Base-by-base conservation (phyloP, 805 yeast species). In the Yamadazyma kitorensis region DNA sequence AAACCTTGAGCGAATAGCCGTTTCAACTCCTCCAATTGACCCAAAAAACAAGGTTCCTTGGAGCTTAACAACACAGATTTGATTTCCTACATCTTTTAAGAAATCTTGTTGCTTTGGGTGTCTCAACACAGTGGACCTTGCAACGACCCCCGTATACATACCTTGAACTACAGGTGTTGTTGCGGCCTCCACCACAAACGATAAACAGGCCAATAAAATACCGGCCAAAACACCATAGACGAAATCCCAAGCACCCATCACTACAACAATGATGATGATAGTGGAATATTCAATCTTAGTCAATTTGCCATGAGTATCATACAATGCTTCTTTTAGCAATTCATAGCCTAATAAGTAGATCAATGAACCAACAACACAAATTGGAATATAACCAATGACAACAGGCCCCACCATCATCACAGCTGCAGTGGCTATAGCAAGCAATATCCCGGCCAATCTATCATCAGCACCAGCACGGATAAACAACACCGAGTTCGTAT, bases 241-340 rank as follows among this genome's bases (percentile, higher is more conserved):
- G 56, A 93, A 93, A 61, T 93, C 98, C 74, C 86, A 82, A 1
- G 84, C 80, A 3, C 98, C 98, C 98, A 93, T 93, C 0, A 89
- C 82, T 19, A 87, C 61, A n/a, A 94, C 95, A 47, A 93, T 93
- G 6, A 82, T 78, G 7, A 84, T 57, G 39, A 93, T 82, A 3
- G 98, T 93, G 20, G 76, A 47, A 55, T 93, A 93, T 57, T 93
- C 98, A 47, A 86, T 82, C 16, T 58, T 68, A 23, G 80, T 71
- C 30, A 91, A 72, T 43, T 82, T 76, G 4, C 91, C 93, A 60
- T 74, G 72, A 0, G 98, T 87, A 55, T 93, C 98, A 47, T 74
- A 76, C 6, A 93, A 51, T 0, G 97, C 86, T 57, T 93, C 98
- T 36, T 82, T 79, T 45, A 93, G 57, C 34, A 93, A 66, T 55